Percentiles rank a stretch among this genome's conserved stretches.
phyloP scores from a whole-genome alignment of 768 basidiomycete genomes.

The Pleurotus tuoliensis region DNA sequence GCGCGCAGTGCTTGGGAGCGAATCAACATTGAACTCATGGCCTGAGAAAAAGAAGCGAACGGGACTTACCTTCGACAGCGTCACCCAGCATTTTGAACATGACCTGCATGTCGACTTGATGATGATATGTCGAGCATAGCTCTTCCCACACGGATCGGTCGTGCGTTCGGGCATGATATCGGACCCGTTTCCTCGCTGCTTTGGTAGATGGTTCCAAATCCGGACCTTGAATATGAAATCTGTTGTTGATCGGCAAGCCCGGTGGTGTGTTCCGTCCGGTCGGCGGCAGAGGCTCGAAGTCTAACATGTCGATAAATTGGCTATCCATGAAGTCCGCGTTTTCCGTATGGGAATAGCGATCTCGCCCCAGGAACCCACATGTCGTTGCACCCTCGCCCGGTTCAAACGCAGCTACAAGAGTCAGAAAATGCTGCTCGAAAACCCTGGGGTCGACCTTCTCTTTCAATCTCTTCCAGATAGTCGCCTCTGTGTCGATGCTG shows the following conservation, averaged over 20 bases:
- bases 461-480: conserved; percentile 4
- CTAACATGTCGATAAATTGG: not conserved
- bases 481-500: conserved; percentile 2
- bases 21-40: not conserved
- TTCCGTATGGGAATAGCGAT: not conserved
- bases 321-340: not conserved
- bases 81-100: not conserved
- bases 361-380: not conserved
- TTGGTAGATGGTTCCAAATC: not conserved
- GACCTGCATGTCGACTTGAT: not conserved
- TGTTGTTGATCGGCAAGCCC: not conserved
- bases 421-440: conserved; percentile 4
- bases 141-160: conserved; percentile 7
- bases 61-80: not conserved
- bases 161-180: not conserved
- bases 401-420: not conserved
- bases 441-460: not conserved
- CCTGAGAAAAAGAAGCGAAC: not conserved
- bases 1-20: not conserved
- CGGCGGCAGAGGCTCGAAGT: too few relatives aligned
- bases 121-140: conserved; percentile 3
- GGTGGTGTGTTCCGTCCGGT: not conserved
- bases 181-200: not conserved
- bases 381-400: conserved; percentile 3
- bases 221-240: not conserved